Evolutionary conservation across 306 rosid species (phyloP).

Genomic region (Cucurbita ficifolia): DNA sequence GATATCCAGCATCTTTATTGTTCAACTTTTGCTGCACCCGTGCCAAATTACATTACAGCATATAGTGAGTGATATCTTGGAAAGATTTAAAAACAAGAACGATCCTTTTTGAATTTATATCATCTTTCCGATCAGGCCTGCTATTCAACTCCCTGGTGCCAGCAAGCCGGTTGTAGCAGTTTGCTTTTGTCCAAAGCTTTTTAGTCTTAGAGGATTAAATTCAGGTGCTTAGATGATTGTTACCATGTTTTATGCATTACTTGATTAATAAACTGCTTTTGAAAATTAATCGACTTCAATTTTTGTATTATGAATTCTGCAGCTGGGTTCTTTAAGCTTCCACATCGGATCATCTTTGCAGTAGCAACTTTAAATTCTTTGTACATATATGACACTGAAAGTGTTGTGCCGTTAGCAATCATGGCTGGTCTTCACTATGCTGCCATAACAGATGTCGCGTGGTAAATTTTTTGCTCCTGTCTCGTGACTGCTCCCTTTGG

Average conservation of each 20-base stretch:
- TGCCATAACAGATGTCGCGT: slow-evolving; percentile 75
- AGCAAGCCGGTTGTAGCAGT: slow-evolving; percentile 76
- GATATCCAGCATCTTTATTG: not conserved
- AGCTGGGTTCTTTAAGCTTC: slow-evolving; percentile 70
- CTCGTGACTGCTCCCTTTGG: slow-evolving; percentile 6
- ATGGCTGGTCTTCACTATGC: slow-evolving; percentile 87
- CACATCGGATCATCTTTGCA: slow-evolving; percentile 75
- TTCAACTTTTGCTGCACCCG: not conserved
- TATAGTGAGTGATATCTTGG: not conserved
- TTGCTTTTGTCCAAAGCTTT: slow-evolving; percentile 59
- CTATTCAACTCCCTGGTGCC: slow-evolving; percentile 80
- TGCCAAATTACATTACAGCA: not conserved
- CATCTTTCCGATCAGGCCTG: slow-evolving; percentile 51
- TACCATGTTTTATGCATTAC: not conserved
- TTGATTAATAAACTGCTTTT: too few relatives aligned
- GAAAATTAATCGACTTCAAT: not conserved
- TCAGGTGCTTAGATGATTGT: slow-evolving; percentile 30
- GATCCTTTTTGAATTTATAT: slow-evolving; percentile 5
- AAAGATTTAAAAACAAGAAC: not conserved
- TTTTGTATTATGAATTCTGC: slow-evolving; percentile 22
- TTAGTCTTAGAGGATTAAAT: slow-evolving; percentile 47
- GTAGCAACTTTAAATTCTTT: slow-evolving; percentile 80
- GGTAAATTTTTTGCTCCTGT: slow-evolving; percentile 30
- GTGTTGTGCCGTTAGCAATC: slow-evolving; percentile 58
- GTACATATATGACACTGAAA: slow-evolving; percentile 74